A percentile compares a stretch with the other conserved stretches of the same genome.
Evolutionary conservation across 805 yeast genomes (phyloP).

Genomic region (Candida ovalis): DNA sequence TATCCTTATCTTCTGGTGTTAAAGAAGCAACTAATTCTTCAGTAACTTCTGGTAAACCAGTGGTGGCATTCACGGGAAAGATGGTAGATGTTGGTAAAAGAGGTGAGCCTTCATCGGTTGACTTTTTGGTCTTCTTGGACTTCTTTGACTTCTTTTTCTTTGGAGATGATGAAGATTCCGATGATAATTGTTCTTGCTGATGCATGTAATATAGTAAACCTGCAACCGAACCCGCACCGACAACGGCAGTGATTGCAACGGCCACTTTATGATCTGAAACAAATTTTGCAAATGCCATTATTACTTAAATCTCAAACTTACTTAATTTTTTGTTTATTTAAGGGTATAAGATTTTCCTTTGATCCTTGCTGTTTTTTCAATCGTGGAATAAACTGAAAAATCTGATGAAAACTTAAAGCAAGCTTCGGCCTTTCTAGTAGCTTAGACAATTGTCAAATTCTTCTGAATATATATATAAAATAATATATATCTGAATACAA

Average conservation of each 20-base stretch:
- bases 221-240: constrained; percentile 45
- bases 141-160: constrained; percentile 33
- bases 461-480: no score
- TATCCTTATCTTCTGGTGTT: constrained; percentile 49
- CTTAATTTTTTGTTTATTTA: background rate
- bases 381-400: background rate
- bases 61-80: constrained; percentile 47
- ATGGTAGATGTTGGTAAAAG: constrained; percentile 16
- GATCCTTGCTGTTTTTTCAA: background rate
- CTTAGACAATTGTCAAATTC: no score
- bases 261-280: constrained; percentile 48
- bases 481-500: no score
- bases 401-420: no score
- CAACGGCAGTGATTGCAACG: constrained; percentile 45
- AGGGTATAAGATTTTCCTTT: background rate
- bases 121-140: constrained; percentile 42
- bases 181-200: constrained; percentile 21
- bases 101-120: constrained; percentile 32
- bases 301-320: background rate
- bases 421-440: no score
- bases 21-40: constrained; percentile 43
- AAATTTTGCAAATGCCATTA: constrained; percentile 31
- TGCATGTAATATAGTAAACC: constrained; percentile 43
- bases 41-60: constrained; percentile 58
- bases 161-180: constrained; percentile 5